Conservation (phyloP, 495 filamentous ascomycete genomes). For the Aspergillus diversus region DNA sequence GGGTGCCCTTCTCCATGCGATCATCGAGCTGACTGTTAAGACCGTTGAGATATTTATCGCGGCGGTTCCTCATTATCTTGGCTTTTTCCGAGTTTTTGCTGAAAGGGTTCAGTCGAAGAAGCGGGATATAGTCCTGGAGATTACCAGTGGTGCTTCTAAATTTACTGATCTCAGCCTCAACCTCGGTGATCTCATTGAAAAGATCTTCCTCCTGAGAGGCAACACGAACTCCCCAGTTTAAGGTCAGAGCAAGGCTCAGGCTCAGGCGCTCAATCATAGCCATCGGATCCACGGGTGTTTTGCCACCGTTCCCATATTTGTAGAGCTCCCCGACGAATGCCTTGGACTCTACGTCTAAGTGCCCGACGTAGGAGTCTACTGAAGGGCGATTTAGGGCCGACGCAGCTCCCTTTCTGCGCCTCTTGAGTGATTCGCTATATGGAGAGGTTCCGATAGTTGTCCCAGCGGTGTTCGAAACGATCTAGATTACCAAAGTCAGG, state of each 20-base stretch:
- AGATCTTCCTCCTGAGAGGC: constrained; percentile 58
- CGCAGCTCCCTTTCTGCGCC: constrained; percentile 64
- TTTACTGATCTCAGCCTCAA: constrained; percentile 62
- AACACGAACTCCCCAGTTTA: constrained; percentile 66
- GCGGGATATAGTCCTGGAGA: constrained; percentile 65
- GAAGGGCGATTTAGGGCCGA: constrained; percentile 65
- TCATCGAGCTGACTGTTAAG: constrained; percentile 58
- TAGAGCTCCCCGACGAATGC: constrained; percentile 62
- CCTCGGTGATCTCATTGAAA: constrained; percentile 65
- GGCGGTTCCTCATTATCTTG: constrained; percentile 58
- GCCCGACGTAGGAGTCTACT: constrained; percentile 61
- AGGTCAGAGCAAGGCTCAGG: constrained; percentile 59
- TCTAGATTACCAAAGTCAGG: constrained; percentile 35
- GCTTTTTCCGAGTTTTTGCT: constrained; percentile 54
- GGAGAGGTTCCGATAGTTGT: constrained; percentile 69
- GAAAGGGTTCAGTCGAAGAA: constrained; percentile 61
- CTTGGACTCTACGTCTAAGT: constrained; percentile 63
- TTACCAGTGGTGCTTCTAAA: constrained; percentile 65
- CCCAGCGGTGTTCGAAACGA: constrained; percentile 65
- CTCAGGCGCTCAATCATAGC: constrained; percentile 63
- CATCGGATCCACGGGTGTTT: constrained; percentile 59
- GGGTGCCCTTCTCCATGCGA: constrained; percentile 60
- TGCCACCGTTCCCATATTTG: constrained; percentile 55
- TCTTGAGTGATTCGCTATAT: constrained; percentile 64
- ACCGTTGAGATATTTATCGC: constrained; percentile 60